phyloP scores from a whole-genome alignment of 768 basidiomycete genomes.

The Botryobasidium botryosum region DNA sequence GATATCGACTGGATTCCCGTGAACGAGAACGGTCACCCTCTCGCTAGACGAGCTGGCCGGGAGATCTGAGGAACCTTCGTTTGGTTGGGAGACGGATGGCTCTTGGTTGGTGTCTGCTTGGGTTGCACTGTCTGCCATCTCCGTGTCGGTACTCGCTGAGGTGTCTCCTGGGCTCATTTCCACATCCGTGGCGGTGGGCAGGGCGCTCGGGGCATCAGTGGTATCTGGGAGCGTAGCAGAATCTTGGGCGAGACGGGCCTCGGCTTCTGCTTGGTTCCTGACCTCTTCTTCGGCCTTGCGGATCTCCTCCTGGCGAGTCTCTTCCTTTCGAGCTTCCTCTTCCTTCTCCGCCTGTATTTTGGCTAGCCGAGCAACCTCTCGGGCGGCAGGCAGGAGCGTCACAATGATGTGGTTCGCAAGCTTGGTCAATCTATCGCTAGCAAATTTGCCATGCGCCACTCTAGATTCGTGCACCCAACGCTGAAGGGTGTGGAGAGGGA shows the following conservation, averaged over 20 bases:
- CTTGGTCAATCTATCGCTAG: constrained; percentile 45
- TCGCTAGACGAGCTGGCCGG: constrained; percentile 8
- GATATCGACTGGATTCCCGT: constrained; percentile 88
- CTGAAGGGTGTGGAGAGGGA: constrained; percentile 64
- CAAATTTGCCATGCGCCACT: constrained; percentile 59
- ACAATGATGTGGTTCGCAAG: constrained; percentile 55
- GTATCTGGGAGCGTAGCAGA: too few species aligned
- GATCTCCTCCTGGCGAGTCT: constrained; percentile 8
- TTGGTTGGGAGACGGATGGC: too few species aligned
- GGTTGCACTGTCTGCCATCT: too few species aligned
- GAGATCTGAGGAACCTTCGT: too few species aligned
- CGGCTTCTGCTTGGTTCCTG: constrained; percentile 21
- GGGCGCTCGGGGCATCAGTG: too few species aligned
- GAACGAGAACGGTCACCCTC: constrained; percentile 77
- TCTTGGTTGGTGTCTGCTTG: too few species aligned
- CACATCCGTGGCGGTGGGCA: too few species aligned
- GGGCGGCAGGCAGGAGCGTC: constrained; percentile 62
- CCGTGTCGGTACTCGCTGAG: too few species aligned
- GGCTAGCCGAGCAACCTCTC: constrained; percentile 29
- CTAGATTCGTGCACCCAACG: constrained; percentile 85
- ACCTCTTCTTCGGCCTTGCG: constrained; percentile 15
- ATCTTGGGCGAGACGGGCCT: constrained; percentile 36
- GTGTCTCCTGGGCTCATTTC: too few species aligned
- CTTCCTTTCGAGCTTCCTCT: constrained; percentile 7
- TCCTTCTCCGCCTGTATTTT: constrained; percentile 17